A percentile compares a stretch with the other conserved stretches of the same genome.
These are phyloP conservation scores for Lecanicillium sp. DNA, from an alignment of 2,329 filamentous ascomycete species.

Conservation along the genomic window DNA sequence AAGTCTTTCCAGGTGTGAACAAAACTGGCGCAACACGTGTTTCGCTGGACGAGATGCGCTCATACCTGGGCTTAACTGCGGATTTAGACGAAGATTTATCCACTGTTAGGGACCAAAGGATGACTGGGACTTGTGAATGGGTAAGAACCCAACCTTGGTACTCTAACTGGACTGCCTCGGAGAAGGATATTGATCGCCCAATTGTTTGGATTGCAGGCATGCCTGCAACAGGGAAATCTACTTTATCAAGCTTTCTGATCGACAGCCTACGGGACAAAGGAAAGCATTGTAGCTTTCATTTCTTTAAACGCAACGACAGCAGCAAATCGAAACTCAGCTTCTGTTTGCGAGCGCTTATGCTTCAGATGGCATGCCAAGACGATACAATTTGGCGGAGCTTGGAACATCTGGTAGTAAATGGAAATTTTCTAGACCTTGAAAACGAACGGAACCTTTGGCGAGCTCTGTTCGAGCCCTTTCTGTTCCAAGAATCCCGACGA, in stretches of 20 bases:
- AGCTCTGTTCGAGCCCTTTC: slow-evolving; percentile 17
- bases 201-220: slow-evolving; percentile 23
- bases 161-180: slow-evolving; percentile 11
- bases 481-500: slow-evolving; percentile 13
- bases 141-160: slow-evolving; percentile 9
- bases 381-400: slow-evolving; percentile 7
- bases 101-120: background rate
- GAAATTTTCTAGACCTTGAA: slow-evolving; percentile 11
- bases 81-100: background rate
- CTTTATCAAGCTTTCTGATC: slow-evolving; percentile 20
- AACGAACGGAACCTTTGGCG: slow-evolving; percentile 19
- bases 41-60: slow-evolving; percentile 3
- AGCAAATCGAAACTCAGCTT: slow-evolving; percentile 15
- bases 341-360: slow-evolving; percentile 22
- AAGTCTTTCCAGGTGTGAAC: no score
- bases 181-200: background rate
- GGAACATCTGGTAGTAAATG: slow-evolving; percentile 13
- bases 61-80: background rate
- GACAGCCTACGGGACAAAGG: slow-evolving; percentile 13
- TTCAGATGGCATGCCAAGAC: slow-evolving; percentile 21
- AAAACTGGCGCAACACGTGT: no score
- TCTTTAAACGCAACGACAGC: slow-evolving; percentile 18
- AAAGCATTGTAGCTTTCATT: slow-evolving; percentile 21
- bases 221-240: slow-evolving; percentile 24
- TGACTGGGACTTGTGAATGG: slow-evolving; percentile 11